Conservation (phyloP, 2,329 filamentous ascomycete species). For the Aureobasidium sp. region DNA sequence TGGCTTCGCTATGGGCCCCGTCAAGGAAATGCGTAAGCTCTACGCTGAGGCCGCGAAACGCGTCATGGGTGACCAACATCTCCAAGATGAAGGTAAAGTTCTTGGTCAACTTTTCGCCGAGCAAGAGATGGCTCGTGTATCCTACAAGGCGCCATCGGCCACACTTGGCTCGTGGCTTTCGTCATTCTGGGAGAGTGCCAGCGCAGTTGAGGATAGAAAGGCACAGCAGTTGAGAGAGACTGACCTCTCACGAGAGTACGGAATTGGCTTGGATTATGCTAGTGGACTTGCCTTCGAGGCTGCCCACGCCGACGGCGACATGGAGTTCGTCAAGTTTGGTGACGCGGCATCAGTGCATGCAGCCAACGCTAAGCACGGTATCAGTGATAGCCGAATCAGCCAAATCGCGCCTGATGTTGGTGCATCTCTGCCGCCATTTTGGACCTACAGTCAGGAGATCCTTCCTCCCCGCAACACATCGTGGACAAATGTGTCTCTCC, state of each 20-base stretch:
- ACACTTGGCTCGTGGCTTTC: neutral
- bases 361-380: slow-evolving; percentile 13
- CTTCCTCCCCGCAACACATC: slow-evolving; percentile 8
- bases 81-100: slow-evolving; percentile 29
- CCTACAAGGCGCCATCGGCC: slow-evolving; percentile 12
- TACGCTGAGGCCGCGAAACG: slow-evolving; percentile 25
- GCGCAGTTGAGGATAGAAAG: neutral
- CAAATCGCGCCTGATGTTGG: slow-evolving; percentile 18
- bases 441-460: slow-evolving; percentile 13
- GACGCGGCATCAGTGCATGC: slow-evolving; percentile 13
- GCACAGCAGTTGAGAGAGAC: neutral
- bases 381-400: slow-evolving; percentile 13
- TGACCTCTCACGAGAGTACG: slow-evolving; percentile 28
- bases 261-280: slow-evolving; percentile 22
- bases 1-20: slow-evolving; percentile 18
- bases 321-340: slow-evolving; percentile 18
- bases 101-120: slow-evolving; percentile 24
- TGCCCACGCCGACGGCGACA: slow-evolving; percentile 20
- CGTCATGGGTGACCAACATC: slow-evolving; percentile 17
- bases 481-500: slow-evolving; percentile 14
- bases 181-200: neutral
- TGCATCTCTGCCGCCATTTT: slow-evolving; percentile 13
- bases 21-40: slow-evolving; percentile 21
- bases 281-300: slow-evolving; percentile 20
- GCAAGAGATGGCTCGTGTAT: slow-evolving; percentile 23